A percentile compares a stretch with the other conserved stretches of the same genome.
Evolutionary conservation across 768 basidiomycete genomes (phyloP).

Genomic region (Mrakia hoshinonis): DNA sequence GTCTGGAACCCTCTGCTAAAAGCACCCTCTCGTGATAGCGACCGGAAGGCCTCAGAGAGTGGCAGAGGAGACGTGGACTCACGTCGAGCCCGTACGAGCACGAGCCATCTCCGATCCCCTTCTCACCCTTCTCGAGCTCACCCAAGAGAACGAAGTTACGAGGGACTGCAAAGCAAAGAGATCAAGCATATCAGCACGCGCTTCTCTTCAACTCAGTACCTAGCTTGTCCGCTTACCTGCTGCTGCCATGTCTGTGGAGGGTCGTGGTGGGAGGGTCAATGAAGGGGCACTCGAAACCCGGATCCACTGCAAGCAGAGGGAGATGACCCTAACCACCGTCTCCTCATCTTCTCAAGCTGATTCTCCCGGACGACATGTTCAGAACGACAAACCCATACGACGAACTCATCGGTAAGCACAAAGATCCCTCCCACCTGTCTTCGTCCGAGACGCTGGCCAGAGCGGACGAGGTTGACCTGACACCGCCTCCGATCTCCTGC

Average conservation of each 20-base stretch:
- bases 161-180: conserved; percentile 54
- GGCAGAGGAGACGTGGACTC: conserved; percentile 22
- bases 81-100: conserved; percentile 89
- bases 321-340: not conserved
- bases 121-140: conserved; percentile 99
- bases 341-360: not conserved
- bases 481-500: conserved; percentile 9
- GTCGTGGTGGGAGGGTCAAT: not conserved
- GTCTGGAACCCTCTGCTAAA: no score
- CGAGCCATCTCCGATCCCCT: conserved; percentile 95
- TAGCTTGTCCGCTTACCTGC: not conserved
- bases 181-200: not conserved
- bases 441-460: not conserved
- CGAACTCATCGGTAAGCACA: conserved; percentile 83
- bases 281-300: not conserved
- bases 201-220: not conserved
- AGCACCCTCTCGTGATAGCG: no score
- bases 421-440: conserved; percentile 42
- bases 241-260: not conserved
- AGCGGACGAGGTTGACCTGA: conserved; percentile 12
- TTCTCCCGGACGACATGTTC: conserved; percentile 22
- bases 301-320: no score
- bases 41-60: not conserved
- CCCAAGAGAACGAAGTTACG: conserved; percentile 93
- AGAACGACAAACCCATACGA: conserved; percentile 63